phyloP scores from a whole-genome alignment of 108 stramenopile genomes.

The Nitzschia sp. region DNA sequence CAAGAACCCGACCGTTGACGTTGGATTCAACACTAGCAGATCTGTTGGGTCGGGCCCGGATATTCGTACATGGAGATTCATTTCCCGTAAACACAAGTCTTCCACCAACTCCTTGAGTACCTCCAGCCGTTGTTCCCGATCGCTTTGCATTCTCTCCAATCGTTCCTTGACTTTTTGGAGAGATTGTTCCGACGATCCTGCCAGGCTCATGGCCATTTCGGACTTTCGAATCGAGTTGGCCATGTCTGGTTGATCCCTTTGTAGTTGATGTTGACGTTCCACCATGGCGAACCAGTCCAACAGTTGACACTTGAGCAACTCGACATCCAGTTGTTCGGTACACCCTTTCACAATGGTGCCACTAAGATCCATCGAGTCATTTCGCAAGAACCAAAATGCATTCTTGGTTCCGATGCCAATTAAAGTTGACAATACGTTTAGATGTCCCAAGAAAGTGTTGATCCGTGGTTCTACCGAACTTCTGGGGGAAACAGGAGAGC shows the following conservation, averaged over 20 bases:
- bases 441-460: conserved; percentile 20
- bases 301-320: conserved; percentile 62
- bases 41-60: conserved; percentile 13
- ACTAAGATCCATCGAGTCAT: conserved; percentile 27
- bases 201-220: conserved; percentile 78
- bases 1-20: conserved; percentile 36
- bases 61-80: conserved; percentile 48
- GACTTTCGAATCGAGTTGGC: conserved; percentile 65
- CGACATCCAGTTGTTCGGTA: conserved; percentile 61
- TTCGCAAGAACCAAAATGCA: conserved; percentile 3
- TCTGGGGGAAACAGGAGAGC: background rate
- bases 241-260: conserved; percentile 27
- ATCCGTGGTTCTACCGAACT: conserved; percentile 12
- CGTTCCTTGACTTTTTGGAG: conserved; percentile 56
- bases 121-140: conserved; percentile 61
- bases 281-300: conserved; percentile 80
- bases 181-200: conserved; percentile 52
- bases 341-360: conserved; percentile 38
- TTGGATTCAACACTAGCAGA: conserved; percentile 26
- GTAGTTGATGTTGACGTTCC: conserved; percentile 59
- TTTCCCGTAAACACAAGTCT: conserved; percentile 80
- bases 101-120: conserved; percentile 75
- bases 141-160: conserved; percentile 50
- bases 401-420: conserved; percentile 5
- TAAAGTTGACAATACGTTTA: conserved; percentile 16